Conservation (phyloP, 2,329 filamentous ascomycete species). For the Parastagonospora nodorum region DNA sequence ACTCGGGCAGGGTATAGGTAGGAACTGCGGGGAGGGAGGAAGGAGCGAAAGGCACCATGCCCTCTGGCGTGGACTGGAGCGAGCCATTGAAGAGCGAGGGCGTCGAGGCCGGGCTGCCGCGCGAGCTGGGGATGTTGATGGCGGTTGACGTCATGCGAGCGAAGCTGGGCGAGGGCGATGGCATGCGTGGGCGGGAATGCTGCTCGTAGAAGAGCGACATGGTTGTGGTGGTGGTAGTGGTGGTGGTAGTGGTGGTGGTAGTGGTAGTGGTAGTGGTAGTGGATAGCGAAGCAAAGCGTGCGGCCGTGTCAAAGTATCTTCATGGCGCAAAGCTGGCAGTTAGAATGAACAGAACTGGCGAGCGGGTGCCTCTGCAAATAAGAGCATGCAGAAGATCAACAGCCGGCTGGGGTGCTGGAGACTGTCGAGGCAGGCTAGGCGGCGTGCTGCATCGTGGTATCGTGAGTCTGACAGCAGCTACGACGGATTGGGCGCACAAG, state of each 20-base stretch:
- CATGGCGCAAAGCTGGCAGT: slow-evolving; percentile 26
- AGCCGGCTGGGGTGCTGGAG: slow-evolving; percentile 31
- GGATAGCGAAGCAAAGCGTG: slow-evolving; percentile 14
- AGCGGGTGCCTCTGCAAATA: slow-evolving; percentile 32
- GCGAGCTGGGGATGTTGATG: slow-evolving; percentile 44
- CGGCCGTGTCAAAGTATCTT: slow-evolving; percentile 27
- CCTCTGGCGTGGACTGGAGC: slow-evolving; percentile 70
- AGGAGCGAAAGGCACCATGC: slow-evolving; percentile 60
- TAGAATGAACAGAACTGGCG: slow-evolving; percentile 22
- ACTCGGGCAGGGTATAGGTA: slow-evolving; percentile 73
- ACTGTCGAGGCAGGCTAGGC: slow-evolving; percentile 21
- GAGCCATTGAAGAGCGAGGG: slow-evolving; percentile 60
- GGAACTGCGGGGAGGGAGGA: slow-evolving; percentile 52
- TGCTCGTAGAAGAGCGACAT: slow-evolving; percentile 39
- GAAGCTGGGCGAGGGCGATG: slow-evolving; percentile 41
- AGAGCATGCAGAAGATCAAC: slow-evolving; percentile 32
- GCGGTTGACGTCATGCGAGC: slow-evolving; percentile 30
- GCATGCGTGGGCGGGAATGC: slow-evolving; percentile 33
- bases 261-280: slow-evolving; percentile 6
- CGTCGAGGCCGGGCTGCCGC: slow-evolving; percentile 47
- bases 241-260: slow-evolving; percentile 22
- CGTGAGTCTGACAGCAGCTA: slow-evolving; percentile 34
- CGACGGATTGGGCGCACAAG: slow-evolving; percentile 31
- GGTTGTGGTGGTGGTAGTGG: slow-evolving; percentile 12
- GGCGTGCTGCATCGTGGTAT: slow-evolving; percentile 40